Conservation (phyloP, 2,329 filamentous ascomycete genomes). For the Hypomyces perniciosus region DNA sequence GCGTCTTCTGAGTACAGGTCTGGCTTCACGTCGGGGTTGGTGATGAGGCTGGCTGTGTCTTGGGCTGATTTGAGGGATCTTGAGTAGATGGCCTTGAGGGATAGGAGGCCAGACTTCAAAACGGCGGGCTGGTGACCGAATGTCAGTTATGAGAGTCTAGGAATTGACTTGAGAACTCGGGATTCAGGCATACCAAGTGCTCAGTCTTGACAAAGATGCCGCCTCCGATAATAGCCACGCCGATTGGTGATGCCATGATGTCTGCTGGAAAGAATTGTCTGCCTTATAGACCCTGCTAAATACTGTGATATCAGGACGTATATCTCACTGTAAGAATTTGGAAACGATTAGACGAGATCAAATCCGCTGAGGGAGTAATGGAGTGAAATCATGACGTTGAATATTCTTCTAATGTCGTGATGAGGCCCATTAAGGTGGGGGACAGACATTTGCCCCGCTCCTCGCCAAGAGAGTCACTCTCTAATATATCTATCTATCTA, state of each 20-base stretch:
- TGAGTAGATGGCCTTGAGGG: conserved; percentile 61
- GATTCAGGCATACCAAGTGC: conserved; percentile 41
- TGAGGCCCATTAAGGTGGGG: too few relatives aligned
- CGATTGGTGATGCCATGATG: conserved; percentile 26
- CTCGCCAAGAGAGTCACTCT: too few relatives aligned
- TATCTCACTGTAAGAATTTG: too few relatives aligned
- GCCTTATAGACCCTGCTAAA: not conserved
- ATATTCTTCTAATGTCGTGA: too few relatives aligned
- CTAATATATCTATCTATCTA: too few relatives aligned
- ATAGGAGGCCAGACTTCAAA: conserved; percentile 41
- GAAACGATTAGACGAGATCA: too few relatives aligned
- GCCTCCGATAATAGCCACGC: conserved; percentile 56
- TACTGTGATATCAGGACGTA: not conserved
- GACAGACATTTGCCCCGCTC: too few relatives aligned
- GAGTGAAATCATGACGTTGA: too few relatives aligned
- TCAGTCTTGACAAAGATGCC: conserved; percentile 57
- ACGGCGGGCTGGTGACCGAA: conserved; percentile 46
- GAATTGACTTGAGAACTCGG: not conserved
- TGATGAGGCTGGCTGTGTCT: conserved; percentile 34
- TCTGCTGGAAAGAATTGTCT: not conserved
- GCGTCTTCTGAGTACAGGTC: conserved; percentile 55
- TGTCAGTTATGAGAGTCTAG: not conserved
- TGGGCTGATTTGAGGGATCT: conserved; percentile 54
- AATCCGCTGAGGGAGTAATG: too few relatives aligned
- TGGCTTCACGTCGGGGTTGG: conserved; percentile 22